Percentiles rank a stretch among this genome's conserved stretches.
phyloP scores from a whole-genome alignment of 768 basidiomycete species.

The Auriscalpium vulgare region DNA sequence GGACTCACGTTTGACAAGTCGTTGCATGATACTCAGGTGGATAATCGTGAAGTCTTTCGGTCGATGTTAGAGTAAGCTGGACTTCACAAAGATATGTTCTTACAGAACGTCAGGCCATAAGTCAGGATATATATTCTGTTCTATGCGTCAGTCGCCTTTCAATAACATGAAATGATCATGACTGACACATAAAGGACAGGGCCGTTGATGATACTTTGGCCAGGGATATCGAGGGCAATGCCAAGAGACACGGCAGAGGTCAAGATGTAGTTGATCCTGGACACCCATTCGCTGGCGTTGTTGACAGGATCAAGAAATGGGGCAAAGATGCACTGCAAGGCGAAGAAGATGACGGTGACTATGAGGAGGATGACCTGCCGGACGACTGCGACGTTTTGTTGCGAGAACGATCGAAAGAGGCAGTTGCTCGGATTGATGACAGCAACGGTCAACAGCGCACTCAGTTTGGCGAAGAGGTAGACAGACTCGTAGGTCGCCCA shows the following conservation, averaged over 20 bases:
- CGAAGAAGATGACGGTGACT: slow-evolving; percentile 51
- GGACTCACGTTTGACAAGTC: slow-evolving; percentile 52
- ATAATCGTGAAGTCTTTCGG: slow-evolving; percentile 56
- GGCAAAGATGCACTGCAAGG: slow-evolving; percentile 48
- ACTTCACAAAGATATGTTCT: slow-evolving; percentile 9
- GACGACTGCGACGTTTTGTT: slow-evolving; percentile 43
- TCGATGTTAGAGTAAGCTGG: no score
- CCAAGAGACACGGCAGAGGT: slow-evolving; percentile 57
- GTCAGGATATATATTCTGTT: slow-evolving; percentile 44
- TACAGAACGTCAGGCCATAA: slow-evolving; percentile 63
- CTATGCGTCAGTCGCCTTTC: not conserved
- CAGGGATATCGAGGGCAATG: slow-evolving; percentile 53
- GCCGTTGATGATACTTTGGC: slow-evolving; percentile 46
- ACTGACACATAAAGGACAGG: slow-evolving; percentile 60
- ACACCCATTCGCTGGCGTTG: slow-evolving; percentile 72
- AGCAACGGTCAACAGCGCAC: slow-evolving; percentile 55
- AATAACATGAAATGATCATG: not conserved
- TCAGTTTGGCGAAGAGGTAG: slow-evolving; percentile 65
- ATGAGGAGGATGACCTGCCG: slow-evolving; percentile 56
- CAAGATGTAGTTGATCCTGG: slow-evolving; percentile 59
- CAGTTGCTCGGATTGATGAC: slow-evolving; percentile 68
- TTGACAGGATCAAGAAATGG: slow-evolving; percentile 66
- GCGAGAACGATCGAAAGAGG: slow-evolving; percentile 48
- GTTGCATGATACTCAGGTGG: slow-evolving; percentile 41
- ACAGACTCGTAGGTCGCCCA: slow-evolving; percentile 63